Evolutionary conservation across 306 rosid genomes (phyloP).

Genomic region (Elaeagnus macrophylla): DNA sequence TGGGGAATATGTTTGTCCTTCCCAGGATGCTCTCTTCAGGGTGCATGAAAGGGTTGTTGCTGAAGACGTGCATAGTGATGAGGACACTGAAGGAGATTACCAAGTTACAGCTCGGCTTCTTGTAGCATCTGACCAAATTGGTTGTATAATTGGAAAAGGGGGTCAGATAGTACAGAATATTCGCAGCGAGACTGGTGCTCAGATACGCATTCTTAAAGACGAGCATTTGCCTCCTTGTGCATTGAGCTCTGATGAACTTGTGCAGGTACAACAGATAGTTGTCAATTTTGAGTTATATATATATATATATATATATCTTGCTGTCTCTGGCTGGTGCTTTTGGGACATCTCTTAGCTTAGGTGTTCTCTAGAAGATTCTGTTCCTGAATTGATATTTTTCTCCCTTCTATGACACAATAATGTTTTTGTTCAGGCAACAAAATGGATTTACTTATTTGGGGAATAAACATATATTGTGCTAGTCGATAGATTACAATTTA

Average conservation of each 20-base stretch:
- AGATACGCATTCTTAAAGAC: slow-evolving; percentile 90
- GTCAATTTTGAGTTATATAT: too few relatives aligned
- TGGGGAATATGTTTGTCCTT: slow-evolving; percentile 51
- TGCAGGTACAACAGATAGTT: slow-evolving; percentile 46
- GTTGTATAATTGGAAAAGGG: slow-evolving; percentile 93
- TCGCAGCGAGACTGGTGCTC: slow-evolving; percentile 83
- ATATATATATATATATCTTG: too few relatives aligned
- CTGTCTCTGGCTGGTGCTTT: too few relatives aligned
- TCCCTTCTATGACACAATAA: too few relatives aligned
- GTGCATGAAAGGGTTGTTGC: slow-evolving; percentile 86
- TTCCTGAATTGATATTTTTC: too few relatives aligned
- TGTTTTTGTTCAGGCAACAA: too few relatives aligned
- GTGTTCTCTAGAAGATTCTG: too few relatives aligned
- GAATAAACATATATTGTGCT: too few relatives aligned
- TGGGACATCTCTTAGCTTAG: too few relatives aligned
- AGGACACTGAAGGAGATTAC: slow-evolving; percentile 48
- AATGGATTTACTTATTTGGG: too few relatives aligned
- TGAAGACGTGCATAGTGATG: slow-evolving; percentile 68
- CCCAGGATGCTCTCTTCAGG: slow-evolving; percentile 83
- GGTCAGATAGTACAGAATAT: slow-evolving; percentile 83
- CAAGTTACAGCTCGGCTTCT: slow-evolving; percentile 77
- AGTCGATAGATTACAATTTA: too few relatives aligned
- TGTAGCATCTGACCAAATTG: slow-evolving; percentile 96
- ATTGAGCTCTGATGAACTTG: slow-evolving; percentile 83
- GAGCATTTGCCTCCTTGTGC: slow-evolving; percentile 81